Percentiles rank a stretch among this genome's conserved stretches.
These are phyloP conservation scores for Chaetomidium leptoderma DNA, from an alignment of 495 filamentous ascomycete species.

Conservation along the genomic window DNA sequence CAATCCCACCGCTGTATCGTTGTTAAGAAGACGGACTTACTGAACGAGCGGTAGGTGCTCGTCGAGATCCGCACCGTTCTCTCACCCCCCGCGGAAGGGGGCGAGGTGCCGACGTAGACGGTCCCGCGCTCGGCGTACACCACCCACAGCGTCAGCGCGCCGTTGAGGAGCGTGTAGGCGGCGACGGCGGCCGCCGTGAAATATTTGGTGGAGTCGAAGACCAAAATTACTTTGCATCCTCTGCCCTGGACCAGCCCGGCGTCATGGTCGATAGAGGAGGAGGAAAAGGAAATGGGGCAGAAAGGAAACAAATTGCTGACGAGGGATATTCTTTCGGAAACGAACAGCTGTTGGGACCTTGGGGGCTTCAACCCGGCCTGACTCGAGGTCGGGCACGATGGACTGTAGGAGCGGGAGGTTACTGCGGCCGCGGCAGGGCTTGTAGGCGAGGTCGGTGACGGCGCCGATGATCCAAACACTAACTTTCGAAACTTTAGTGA, in stretches of 20 bases:
- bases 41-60: conserved; percentile 57
- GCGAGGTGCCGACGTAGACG: conserved; percentile 77
- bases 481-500: no score
- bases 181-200: conserved; percentile 72
- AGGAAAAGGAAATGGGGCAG: no score
- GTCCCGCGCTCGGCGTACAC: conserved; percentile 75
- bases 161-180: conserved; percentile 76
- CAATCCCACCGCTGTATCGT: no score
- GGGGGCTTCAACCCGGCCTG: conserved; percentile 54
- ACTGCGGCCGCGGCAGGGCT: conserved; percentile 61
- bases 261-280: no score
- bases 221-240: no score
- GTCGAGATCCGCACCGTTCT: conserved; percentile 63
- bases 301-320: no score
- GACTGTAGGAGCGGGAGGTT: conserved; percentile 67
- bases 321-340: no score
- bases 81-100: conserved; percentile 23
- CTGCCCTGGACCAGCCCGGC: no score
- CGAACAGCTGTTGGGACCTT: conserved; percentile 66
- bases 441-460: conserved; percentile 81
- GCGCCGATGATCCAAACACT: conserved; percentile 80
- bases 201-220: conserved; percentile 74
- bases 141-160: conserved; percentile 77
- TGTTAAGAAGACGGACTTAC: no score
- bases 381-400: conserved; percentile 57